Percentiles rank a stretch among this genome's conserved stretches.
Evolutionary conservation across 2,329 filamentous ascomycete species (phyloP).

Genomic region (Dothidotthia symphoricarpi): DNA sequence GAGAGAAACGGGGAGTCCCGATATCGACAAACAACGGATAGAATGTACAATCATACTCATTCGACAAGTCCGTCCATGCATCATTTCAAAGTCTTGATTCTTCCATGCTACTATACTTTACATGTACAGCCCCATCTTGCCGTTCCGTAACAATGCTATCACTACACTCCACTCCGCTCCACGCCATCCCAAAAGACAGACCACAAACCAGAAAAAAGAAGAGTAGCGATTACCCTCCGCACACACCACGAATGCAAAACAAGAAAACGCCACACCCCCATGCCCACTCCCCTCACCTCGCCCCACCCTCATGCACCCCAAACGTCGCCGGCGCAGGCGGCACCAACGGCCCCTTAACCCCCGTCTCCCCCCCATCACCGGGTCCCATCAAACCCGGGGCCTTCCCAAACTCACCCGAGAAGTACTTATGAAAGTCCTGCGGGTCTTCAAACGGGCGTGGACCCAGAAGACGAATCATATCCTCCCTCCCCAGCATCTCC

Average conservation of each 20-base stretch:
- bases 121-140: too few species aligned
- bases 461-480: slow-evolving; percentile 86
- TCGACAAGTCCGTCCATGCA: too few species aligned
- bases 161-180: too few species aligned
- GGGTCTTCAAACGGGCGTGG: slow-evolving; percentile 79
- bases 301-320: slow-evolving; percentile 10
- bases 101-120: too few species aligned
- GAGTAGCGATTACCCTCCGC: too few species aligned
- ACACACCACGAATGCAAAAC: background rate
- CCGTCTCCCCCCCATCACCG: slow-evolving; percentile 22
- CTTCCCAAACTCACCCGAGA: slow-evolving; percentile 50
- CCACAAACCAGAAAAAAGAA: too few species aligned
- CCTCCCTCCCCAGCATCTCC: slow-evolving; percentile 87
- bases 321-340: slow-evolving; percentile 31
- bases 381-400: slow-evolving; percentile 37
- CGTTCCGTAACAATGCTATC: too few species aligned
- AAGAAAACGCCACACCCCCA: background rate
- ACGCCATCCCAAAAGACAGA: too few species aligned
- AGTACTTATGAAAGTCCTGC: slow-evolving; percentile 93
- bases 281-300: background rate
- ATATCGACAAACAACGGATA: slow-evolving; percentile 20
- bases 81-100: too few species aligned
- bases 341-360: slow-evolving; percentile 37
- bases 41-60: slow-evolving; percentile 29
- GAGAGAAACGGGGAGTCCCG: too few species aligned